Evolutionary conservation across 208 protist genomes (phyloP).

Genomic region (Trypanosoma vivax): DNA sequence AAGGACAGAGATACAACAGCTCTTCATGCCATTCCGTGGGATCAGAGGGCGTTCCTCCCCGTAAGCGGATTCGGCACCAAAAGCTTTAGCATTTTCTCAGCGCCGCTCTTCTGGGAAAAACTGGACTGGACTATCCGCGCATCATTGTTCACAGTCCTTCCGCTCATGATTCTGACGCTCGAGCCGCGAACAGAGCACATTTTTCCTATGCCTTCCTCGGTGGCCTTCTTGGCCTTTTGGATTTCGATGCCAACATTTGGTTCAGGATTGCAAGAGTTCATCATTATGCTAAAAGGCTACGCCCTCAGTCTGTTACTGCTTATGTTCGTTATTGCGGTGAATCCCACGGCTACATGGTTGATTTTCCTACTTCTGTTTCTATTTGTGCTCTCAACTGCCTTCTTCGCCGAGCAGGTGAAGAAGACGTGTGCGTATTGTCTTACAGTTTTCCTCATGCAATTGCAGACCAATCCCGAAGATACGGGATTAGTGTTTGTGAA

Average conservation of each 20-base stretch:
- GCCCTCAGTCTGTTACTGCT: conserved; percentile 60
- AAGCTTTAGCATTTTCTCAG: conserved; percentile 69
- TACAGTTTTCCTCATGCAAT: conserved; percentile 74
- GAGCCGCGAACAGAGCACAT: conserved; percentile 54
- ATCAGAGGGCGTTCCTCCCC: conserved; percentile 70
- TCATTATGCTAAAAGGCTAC: conserved; percentile 79
- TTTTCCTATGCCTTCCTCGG: conserved; percentile 69
- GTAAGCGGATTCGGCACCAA: conserved; percentile 76
- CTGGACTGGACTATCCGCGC: conserved; percentile 82
- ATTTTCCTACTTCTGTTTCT: conserved; percentile 72
- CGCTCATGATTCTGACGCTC: conserved; percentile 81
- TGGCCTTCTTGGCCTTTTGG: conserved; percentile 86
- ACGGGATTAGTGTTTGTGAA: conserved; percentile 59
- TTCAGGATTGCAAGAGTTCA: conserved; percentile 63
- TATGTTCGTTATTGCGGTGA: conserved; percentile 54
- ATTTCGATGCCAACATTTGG: conserved; percentile 87
- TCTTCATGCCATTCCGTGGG: conserved; percentile 86
- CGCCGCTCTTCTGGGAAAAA: conserved; percentile 87
- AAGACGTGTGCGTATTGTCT: conserved; percentile 86
- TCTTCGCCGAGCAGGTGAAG: conserved; percentile 81
- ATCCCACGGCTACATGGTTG: conserved; percentile 48
- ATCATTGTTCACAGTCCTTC: conserved; percentile 77
- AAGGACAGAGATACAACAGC: conserved; percentile 56
- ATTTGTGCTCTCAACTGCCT: conserved; percentile 66
- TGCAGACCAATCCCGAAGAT: conserved; percentile 38